A percentile compares a stretch with the other conserved stretches of the same genome.
Evolutionary conservation across 2,329 filamentous ascomycete genomes (phyloP).

Genomic region (Emergomyces pasteurianus): DNA sequence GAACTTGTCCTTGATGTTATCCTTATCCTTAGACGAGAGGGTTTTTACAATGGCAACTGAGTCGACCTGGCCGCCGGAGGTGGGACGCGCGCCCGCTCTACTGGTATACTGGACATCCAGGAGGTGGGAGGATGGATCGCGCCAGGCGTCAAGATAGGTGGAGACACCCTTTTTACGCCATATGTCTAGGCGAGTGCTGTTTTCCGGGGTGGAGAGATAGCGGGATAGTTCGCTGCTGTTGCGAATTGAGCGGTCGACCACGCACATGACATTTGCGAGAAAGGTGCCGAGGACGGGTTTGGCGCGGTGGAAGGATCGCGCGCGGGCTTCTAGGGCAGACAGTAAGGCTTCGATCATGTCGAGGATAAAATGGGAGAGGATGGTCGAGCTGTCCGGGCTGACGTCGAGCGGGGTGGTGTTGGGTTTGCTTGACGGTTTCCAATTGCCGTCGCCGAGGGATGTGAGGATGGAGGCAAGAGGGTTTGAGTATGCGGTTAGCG

Average conservation of each 20-base stretch:
- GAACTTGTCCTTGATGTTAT: constrained; percentile 94
- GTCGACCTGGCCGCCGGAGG: constrained; percentile 55
- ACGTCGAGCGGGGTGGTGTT: constrained; percentile 70
- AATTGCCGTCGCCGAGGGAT: constrained; percentile 85
- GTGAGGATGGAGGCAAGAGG: constrained; percentile 84
- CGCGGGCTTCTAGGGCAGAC: constrained; percentile 61
- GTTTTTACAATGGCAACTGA: constrained; percentile 74
- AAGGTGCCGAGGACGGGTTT: constrained; percentile 79
- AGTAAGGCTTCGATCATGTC: constrained; percentile 81
- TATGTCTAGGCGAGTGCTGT: constrained; percentile 56
- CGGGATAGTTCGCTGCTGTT: constrained; percentile 60
- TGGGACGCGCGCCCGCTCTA: constrained; percentile 53
- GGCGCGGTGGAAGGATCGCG: constrained; percentile 58
- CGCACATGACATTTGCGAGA: constrained; percentile 72
- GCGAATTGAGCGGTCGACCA: constrained; percentile 74
- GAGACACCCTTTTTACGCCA: constrained; percentile 81
- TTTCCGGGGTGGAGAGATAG: constrained; percentile 52
- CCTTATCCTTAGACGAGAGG: constrained; percentile 80
- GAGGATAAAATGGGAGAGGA: constrained; percentile 79
- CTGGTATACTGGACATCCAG: constrained; percentile 90
- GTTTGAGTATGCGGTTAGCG: constrained; percentile 73
- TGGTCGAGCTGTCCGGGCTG: constrained; percentile 71
- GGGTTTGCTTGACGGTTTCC: constrained; percentile 53
- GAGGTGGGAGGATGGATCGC: constrained; percentile 71
- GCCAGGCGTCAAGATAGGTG: constrained; percentile 77